Base-by-base conservation (phyloP, 805 yeast genomes). In the Candida tallmaniae region DNA sequence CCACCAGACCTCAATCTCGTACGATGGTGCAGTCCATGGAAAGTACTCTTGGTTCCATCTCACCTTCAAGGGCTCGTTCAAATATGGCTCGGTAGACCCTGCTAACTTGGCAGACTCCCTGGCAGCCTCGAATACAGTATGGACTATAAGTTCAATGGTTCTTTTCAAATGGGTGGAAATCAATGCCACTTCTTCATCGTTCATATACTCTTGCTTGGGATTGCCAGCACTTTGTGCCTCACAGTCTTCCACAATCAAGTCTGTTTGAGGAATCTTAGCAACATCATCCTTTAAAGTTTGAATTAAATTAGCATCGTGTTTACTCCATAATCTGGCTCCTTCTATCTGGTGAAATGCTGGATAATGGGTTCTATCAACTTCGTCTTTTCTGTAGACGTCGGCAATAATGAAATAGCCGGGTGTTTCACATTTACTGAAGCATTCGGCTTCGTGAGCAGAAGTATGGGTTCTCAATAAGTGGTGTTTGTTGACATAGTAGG, bases 1-100 rank as follows among this genome's bases (percentile, higher is more conserved):
- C 97, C 97, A 93, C 89, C 94, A 88, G 4, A 93, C 96, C 60
- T 93, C 98, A 46, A 94, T 87, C 52, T 93, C 97, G 94, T 95
- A 93, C 27, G 95, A 84, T 3, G 98, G 98, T 1, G 95, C 78
- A 3, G 98, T 93, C 97, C 97, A 93, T 3, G 98, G 98, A 65
- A 93, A 93, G 51, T 80, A 86, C 0, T 93, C 95, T 50, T 86
- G 94, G 22, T 88, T 83, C 98, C 98, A 93, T 47, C 97, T 73
- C 13, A 89, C 84, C 51, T 76, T 80, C 41, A 93, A 68, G 5
- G 95, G 95, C 46, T 80, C 82, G 39, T 77, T 71, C 42, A 80
- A 57, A 46, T 78, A 81, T 4, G 73, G 77, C 23, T 67, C 72
- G 1, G 66, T 59, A 1, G 76, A 66, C 0, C 88, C 88, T 0